These are phyloP conservation scores for Trichosanthes truncata DNA, from an alignment of 306 rosid genomes.

Conservation along the genomic window DNA sequence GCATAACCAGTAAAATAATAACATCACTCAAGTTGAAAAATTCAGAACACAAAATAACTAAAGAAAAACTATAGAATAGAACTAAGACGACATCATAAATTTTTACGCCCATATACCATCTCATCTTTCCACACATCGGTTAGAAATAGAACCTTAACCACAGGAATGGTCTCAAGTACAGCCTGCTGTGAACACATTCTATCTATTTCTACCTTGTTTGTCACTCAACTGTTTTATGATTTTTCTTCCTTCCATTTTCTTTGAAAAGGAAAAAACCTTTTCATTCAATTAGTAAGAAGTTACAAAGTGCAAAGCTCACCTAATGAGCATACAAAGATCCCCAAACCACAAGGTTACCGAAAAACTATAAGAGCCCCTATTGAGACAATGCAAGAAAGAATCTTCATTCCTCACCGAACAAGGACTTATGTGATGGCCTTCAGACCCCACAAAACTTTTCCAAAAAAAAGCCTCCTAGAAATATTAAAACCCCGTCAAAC, in stretches of 20 bases:
- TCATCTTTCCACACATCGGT: no score
- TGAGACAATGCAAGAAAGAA: not conserved
- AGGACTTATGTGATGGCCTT: not conserved
- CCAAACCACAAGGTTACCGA: not conserved
- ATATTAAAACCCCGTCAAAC: not conserved
- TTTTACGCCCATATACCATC: not conserved
- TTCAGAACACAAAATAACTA: not conserved
- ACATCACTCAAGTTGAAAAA: not conserved
- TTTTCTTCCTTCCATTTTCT: not conserved
- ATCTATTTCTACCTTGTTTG: not conserved
- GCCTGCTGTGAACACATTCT: not conserved
- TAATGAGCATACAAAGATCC: not conserved
- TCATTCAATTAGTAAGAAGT: not conserved
- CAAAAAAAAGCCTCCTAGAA: not conserved
- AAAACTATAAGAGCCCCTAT: not conserved
- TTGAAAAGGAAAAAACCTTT: no score
- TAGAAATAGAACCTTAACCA: no score
- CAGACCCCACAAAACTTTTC: not conserved
- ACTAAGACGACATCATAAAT: not conserved
- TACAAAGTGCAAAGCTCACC: not conserved
- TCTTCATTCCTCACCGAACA: not conserved
- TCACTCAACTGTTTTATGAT: not conserved
- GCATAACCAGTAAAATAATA: conserved; percentile 11
- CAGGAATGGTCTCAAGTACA: not conserved
- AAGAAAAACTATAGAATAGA: not conserved